A percentile compares a stretch with the other conserved stretches of the same genome.
phyloP scores from a whole-genome alignment of 1,139 yeast genomes.

The Diutina siamensis region DNA sequence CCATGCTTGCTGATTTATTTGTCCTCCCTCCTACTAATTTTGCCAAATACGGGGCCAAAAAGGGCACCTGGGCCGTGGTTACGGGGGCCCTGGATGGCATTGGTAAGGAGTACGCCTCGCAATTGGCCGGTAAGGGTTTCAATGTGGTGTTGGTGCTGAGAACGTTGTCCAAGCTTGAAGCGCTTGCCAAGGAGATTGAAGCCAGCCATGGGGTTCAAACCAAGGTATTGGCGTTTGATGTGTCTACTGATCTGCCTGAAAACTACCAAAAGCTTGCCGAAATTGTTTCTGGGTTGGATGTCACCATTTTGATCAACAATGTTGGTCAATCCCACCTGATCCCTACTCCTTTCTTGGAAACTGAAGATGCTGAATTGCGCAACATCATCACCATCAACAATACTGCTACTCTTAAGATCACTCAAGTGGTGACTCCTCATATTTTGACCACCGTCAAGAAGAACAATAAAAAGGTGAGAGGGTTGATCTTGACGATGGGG shows the following conservation, averaged over 20 bases:
- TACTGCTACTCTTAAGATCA: constrained; percentile 71
- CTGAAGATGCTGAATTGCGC: constrained; percentile 59
- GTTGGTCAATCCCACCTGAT: constrained; percentile 93
- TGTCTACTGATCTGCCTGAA: constrained; percentile 40
- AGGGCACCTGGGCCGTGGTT: constrained; percentile 74
- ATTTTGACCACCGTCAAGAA: constrained; percentile 42
- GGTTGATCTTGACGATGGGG: constrained; percentile 88
- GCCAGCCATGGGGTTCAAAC: constrained; percentile 51
- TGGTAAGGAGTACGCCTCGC: constrained; percentile 83
- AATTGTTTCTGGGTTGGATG: constrained; percentile 40
- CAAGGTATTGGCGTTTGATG: constrained; percentile 68
- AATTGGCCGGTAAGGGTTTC: constrained; percentile 77
- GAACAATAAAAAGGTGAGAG: constrained; percentile 33
- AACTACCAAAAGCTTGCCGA: constrained; percentile 44
- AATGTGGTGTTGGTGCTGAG: constrained; percentile 77
- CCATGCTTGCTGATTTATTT: constrained; percentile 10
- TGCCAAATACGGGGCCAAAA: constrained; percentile 54
- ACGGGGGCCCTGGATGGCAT: constrained; percentile 98
- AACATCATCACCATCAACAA: constrained; percentile 79
- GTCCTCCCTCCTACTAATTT: constrained; percentile 54
- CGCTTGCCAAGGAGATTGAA: constrained; percentile 50
- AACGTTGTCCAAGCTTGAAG: constrained; percentile 65
- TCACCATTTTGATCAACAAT: constrained; percentile 75
- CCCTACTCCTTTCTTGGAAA: constrained; percentile 87
- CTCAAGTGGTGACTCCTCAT: constrained; percentile 63